A percentile compares a stretch with the other conserved stretches of the same genome.
These are phyloP conservation scores for Mallotus nudiflorus DNA, from an alignment of 345 rosid species.

Conservation along the genomic window DNA sequence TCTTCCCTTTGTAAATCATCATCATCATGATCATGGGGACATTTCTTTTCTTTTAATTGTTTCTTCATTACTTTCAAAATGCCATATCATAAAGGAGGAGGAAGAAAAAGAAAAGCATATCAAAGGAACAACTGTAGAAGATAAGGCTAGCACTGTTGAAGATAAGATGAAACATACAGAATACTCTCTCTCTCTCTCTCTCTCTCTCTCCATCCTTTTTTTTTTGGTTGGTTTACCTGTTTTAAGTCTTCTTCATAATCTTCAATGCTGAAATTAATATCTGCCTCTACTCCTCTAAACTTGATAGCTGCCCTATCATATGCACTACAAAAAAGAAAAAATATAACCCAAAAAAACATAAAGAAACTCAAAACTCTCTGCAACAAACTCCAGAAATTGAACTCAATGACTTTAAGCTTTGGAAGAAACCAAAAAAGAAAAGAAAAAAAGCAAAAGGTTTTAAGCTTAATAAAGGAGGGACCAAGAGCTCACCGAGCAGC, in stretches of 20 bases:
- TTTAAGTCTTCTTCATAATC: constrained; percentile 88
- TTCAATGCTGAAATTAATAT: constrained; percentile 79
- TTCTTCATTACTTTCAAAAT: not conserved
- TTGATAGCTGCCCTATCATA: constrained; percentile 98
- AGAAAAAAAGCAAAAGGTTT: constrained; percentile 5
- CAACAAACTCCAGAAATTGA: not conserved
- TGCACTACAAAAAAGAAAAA: constrained; percentile 50
- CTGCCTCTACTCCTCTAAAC: constrained; percentile 93
- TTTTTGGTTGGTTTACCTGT: constrained; percentile 55
- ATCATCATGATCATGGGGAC: too few species aligned
- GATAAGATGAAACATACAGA: constrained; percentile 33
- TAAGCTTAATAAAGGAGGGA: constrained; percentile 6
- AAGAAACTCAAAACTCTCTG: not conserved
- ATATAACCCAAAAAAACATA: too few species aligned
- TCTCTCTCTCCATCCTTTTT: not conserved
- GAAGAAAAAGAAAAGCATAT: not conserved
- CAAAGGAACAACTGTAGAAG: constrained; percentile 27
- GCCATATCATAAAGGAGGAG: constrained; percentile 11
- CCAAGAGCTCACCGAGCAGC: constrained; percentile 79
- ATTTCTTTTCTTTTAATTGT: not conserved
- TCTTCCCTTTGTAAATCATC: constrained; percentile 23
- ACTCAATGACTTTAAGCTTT: too few species aligned
- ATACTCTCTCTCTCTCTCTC: not conserved
- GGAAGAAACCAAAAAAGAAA: not conserved
- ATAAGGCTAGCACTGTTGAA: constrained; percentile 41